Evolutionary conservation across 805 yeast genomes (phyloP).

Genomic region (Starmerella etchellsii): DNA sequence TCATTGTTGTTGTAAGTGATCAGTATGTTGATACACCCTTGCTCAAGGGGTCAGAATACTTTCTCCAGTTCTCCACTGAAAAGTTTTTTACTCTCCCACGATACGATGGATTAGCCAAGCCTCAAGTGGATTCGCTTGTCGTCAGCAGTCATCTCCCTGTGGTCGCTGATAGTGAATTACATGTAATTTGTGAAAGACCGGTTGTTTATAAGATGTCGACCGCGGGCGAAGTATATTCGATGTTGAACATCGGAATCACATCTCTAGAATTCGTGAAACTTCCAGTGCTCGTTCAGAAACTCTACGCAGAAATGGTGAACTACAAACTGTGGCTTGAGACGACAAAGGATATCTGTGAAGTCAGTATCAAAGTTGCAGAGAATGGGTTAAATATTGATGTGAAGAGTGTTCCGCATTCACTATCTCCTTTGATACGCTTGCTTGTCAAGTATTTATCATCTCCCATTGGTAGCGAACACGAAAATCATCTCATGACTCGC

Average conservation of each 20-base stretch:
- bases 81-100: background rate
- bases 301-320: background rate
- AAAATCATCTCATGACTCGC: background rate
- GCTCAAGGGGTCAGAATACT: background rate
- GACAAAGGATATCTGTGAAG: background rate
- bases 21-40: background rate
- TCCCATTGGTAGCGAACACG: background rate
- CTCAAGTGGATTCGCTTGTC: background rate
- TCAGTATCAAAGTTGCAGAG: background rate
- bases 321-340: background rate
- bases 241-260: background rate
- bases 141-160: background rate
- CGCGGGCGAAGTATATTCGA: background rate
- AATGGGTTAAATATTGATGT: background rate
- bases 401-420: background rate
- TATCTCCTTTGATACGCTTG: background rate
- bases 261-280: background rate
- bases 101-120: background rate
- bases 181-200: background rate
- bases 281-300: background rate
- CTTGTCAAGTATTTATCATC: background rate
- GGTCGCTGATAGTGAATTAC: background rate
- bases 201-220: background rate
- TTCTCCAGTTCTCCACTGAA: background rate
- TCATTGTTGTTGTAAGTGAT: background rate